These are phyloP conservation scores for Cydonia oblonga DNA, from an alignment of 331 rosid species.

Conservation along the genomic window DNA sequence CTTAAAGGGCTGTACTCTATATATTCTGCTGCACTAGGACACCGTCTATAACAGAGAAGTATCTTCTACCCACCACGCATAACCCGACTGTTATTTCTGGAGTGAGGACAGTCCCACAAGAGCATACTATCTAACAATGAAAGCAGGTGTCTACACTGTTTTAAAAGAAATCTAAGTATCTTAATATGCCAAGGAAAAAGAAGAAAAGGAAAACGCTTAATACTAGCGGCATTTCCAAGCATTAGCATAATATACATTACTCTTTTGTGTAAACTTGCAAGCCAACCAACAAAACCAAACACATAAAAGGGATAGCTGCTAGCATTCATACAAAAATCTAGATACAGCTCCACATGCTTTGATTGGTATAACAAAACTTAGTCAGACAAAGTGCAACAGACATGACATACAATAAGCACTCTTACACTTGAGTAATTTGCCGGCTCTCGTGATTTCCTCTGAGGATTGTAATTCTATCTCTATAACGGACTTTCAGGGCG, in stretches of 20 bases:
- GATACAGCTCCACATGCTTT: background rate
- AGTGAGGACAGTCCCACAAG: background rate
- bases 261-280: background rate
- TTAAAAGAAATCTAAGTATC: background rate
- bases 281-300: background rate
- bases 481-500: constrained; percentile 86
- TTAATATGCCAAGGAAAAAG: background rate
- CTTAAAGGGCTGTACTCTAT: background rate
- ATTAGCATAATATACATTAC: background rate
- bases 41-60: no score
- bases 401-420: background rate
- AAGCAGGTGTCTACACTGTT: background rate
- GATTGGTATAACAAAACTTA: background rate
- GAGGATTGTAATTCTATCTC: constrained; percentile 92
- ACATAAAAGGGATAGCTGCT: background rate
- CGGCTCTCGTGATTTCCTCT: constrained; percentile 96
- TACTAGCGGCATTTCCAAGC: background rate
- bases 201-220: background rate
- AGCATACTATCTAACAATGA: background rate
- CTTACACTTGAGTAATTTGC: constrained; percentile 98
- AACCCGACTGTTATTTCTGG: background rate
- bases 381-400: background rate
- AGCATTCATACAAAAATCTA: constrained; percentile 3
- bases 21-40: background rate
- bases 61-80: no score